Conservation (phyloP, 257 asterid genomes). For the Capsicum chinense region DNA sequence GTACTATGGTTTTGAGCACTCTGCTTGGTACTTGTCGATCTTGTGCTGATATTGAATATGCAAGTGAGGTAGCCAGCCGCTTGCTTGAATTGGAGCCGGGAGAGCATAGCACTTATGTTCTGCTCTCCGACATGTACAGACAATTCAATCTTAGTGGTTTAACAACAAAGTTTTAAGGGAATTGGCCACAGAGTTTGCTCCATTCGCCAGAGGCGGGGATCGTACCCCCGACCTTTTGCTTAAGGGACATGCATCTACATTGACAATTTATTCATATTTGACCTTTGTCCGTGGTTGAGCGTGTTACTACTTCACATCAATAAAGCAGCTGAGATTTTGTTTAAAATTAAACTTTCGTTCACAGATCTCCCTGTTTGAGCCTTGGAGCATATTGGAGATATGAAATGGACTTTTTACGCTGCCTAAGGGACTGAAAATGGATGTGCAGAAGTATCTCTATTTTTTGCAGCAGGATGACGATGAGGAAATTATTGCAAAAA, state of each 20-base stretch:
- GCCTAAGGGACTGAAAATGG: slow-evolving; percentile 25
- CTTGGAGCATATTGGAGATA: slow-evolving; percentile 40
- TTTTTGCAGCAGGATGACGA: slow-evolving; percentile 34
- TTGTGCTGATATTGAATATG: slow-evolving; percentile 78
- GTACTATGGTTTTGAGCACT: slow-evolving; percentile 82
- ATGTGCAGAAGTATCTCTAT: slow-evolving; percentile 9
- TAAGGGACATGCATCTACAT: background rate
- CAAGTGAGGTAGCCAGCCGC: slow-evolving; percentile 58
- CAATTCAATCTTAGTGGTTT: slow-evolving; percentile 35
- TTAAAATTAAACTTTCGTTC: background rate
- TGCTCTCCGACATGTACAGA: slow-evolving; percentile 83
- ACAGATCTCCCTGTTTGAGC: background rate
- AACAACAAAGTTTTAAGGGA: no score
- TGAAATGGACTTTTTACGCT: slow-evolving; percentile 24
- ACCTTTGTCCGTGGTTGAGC: background rate
- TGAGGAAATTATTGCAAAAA: slow-evolving; percentile 45
- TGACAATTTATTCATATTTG: background rate
- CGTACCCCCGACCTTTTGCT: no score
- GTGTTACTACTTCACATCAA: background rate
- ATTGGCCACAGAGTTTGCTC: no score
- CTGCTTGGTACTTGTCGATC: slow-evolving; percentile 76
- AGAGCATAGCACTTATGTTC: slow-evolving; percentile 80
- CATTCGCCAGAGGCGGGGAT: no score
- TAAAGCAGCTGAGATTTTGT: background rate
- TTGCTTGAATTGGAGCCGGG: slow-evolving; percentile 74